phyloP scores from a whole-genome alignment of 2,329 filamentous ascomycete genomes.

The Xylariaceae sp. region DNA sequence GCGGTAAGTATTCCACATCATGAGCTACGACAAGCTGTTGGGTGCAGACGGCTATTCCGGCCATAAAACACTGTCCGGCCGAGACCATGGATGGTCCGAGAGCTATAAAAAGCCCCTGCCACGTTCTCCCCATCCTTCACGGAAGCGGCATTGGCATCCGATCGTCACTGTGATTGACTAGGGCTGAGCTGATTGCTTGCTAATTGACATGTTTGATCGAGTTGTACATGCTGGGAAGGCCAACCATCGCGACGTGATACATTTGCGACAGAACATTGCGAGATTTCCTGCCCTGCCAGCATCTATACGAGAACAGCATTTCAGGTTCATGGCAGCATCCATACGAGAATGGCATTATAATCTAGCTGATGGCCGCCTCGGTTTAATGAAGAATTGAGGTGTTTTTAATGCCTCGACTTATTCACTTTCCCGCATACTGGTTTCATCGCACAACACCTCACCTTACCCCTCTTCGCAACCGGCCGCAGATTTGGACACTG shows the following conservation, averaged over 20 bases:
- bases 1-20: constrained; percentile 1
- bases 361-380: background rate
- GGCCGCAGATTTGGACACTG: background rate
- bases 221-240: background rate
- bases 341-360: background rate
- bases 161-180: constrained; percentile 1
- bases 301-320: no score
- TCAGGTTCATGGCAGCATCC: background rate
- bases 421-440: background rate
- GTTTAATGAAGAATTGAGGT: background rate
- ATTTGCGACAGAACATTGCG: background rate
- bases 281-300: no score
- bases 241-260: background rate
- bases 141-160: constrained; percentile 6
- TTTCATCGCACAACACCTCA: background rate
- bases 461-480: background rate
- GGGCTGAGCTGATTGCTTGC: background rate
- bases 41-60: background rate
- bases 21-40: background rate
- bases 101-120: constrained; percentile 20
- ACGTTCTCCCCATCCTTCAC: constrained; percentile 1
- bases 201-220: constrained; percentile 5
- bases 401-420: background rate
- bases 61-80: constrained; percentile 5
- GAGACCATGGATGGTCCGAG: no score